These are phyloP conservation scores for Kodamaea fukazawae DNA, from an alignment of 805 yeast genomes.

Conservation along the genomic window DNA sequence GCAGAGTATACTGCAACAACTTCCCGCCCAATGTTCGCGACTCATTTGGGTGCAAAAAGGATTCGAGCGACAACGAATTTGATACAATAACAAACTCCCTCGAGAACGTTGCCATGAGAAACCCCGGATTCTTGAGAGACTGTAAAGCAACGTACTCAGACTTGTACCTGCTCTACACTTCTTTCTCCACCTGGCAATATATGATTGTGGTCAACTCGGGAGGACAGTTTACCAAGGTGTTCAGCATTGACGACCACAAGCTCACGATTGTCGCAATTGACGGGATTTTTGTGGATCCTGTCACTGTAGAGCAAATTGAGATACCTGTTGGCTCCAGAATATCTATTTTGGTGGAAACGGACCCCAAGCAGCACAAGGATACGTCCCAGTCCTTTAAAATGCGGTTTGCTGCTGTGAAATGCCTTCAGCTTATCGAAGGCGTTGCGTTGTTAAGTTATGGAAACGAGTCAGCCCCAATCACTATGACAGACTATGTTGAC, in stretches of 20 bases:
- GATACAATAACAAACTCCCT: slow-evolving; percentile 10
- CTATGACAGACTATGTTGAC: neutral
- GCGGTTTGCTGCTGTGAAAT: slow-evolving; percentile 25
- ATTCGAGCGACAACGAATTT: slow-evolving; percentile 13
- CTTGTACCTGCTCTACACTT: slow-evolving; percentile 19
- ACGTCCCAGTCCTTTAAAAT: slow-evolving; percentile 20
- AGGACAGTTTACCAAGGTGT: slow-evolving; percentile 31
- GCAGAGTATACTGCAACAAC: slow-evolving; percentile 23
- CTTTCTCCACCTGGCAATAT: slow-evolving; percentile 22
- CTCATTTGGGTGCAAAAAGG: slow-evolving; percentile 21
- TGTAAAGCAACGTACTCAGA: slow-evolving; percentile 21
- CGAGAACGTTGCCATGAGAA: slow-evolving; percentile 18
- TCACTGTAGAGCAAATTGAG: slow-evolving; percentile 21
- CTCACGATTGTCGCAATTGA: slow-evolving; percentile 31
- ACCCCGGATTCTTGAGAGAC: slow-evolving; percentile 24
- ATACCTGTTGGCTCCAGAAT: slow-evolving; percentile 33
- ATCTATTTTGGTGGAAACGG: slow-evolving; percentile 25
- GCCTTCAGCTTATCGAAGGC: slow-evolving; percentile 30
- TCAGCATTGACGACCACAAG: slow-evolving; percentile 32
- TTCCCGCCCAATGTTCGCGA: slow-evolving; percentile 15
- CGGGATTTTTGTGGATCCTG: slow-evolving; percentile 28
- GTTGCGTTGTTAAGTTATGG: slow-evolving; percentile 25
- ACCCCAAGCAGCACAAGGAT: slow-evolving; percentile 8
- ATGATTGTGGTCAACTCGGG: slow-evolving; percentile 32
- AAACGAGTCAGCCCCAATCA: neutral